These are phyloP conservation scores for Plantago coronopus DNA, from an alignment of 305 asterid species.

Conservation along the genomic window DNA sequence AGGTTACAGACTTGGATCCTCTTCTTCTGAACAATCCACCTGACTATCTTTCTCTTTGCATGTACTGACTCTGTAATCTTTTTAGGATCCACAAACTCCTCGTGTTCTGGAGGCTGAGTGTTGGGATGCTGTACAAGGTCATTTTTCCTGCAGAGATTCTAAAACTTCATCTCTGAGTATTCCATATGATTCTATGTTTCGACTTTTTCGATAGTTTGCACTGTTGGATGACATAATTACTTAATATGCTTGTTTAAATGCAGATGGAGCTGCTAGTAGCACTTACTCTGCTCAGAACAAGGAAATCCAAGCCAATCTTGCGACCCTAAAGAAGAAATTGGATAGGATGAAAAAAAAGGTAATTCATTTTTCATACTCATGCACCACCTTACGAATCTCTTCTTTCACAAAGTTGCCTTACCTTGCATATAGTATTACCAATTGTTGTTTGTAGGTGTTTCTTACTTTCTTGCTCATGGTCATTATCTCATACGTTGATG, in stretches of 20 bases:
- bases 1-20: slow-evolving; percentile 46
- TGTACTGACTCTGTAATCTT: slow-evolving; percentile 30
- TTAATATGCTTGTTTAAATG: slow-evolving; percentile 22
- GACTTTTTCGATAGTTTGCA: slow-evolving; percentile 12
- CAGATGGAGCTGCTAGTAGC: slow-evolving; percentile 45
- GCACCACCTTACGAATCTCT: not conserved
- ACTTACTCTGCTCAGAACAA: slow-evolving; percentile 52
- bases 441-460: not conserved
- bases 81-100: slow-evolving; percentile 53
- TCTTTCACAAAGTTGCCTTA: not conserved
- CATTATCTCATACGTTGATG: not conserved
- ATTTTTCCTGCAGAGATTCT: not conserved
- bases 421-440: not conserved
- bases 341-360: slow-evolving; percentile 74
- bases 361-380: slow-evolving; percentile 11
- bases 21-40: slow-evolving; percentile 12
- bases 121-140: slow-evolving; percentile 50
- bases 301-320: slow-evolving; percentile 51
- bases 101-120: slow-evolving; percentile 32
- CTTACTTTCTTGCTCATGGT: not conserved
- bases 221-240: slow-evolving; percentile 24
- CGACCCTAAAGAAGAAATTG: slow-evolving; percentile 56
- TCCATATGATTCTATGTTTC: slow-evolving; percentile 10
- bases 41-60: slow-evolving; percentile 21
- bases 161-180: not conserved